Base-by-base conservation (phyloP, 129 eudicot species). In the Lonicera japonica region DNA sequence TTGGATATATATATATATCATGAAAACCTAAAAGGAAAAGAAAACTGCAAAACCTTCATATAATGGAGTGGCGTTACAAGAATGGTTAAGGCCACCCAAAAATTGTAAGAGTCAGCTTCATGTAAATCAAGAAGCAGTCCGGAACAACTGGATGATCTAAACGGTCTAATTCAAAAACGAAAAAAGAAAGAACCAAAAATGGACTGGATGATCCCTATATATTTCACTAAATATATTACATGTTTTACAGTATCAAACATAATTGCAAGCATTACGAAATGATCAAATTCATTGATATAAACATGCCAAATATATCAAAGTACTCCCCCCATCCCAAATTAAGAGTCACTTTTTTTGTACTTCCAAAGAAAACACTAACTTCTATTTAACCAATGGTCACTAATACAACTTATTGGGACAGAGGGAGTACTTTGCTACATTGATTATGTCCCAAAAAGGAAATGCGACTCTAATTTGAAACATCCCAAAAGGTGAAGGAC, bases 301-400 rank as follows among this genome's bases (percentile, higher is more conserved):
- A 40, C 17, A 36, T 41, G 39, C 66, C 66, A 9, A 61, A 29
- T 56, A 56, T 22, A 12, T 56, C 34, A 56, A 21, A 21, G 21
- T 21, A 24, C 21, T 10, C 16, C 50, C 50, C 6, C 36, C 36
- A 29, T 1, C 36, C 6, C 4, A 29, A 29, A 29, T 29, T 29
- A 29, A 29, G 36, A 29, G 36, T 29, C 36, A 1, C 36, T 29
- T 29, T 29, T 2, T 29, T 2, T 2, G 36, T 1, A 29, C 36
- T 29, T 29, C 6, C 6, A 6, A 29, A 29, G 36, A 29, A 1
- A 29, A 29, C 36, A 29, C 36, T 1, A 29, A 29, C 36, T 29
- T 29, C 36, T 1, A 29, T 6, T 29, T 29, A 2, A 29, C 4
- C 36, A 29, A 29, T 29, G 36, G 36, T 29, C 2, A 29, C 2